Percentiles rank a stretch among this genome's conserved stretches.
Conservation (phyloP, 202 grass and related monocot species). For the Zoysia matrella region DNA sequence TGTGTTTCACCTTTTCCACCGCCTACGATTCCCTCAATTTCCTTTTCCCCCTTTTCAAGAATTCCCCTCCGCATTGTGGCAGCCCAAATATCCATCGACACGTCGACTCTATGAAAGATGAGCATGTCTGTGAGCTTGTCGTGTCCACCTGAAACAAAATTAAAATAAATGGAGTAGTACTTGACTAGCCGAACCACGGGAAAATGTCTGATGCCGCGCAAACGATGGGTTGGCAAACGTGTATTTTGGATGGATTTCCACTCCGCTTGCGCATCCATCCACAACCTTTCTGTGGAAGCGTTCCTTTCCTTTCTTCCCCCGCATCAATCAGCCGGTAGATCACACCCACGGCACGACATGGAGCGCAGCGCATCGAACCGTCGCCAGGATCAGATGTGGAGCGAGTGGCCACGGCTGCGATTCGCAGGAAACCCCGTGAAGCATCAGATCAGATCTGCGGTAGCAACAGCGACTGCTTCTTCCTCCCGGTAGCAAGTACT, state of each 20-base stretch:
- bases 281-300: conserved; percentile 10
- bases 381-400: neutral
- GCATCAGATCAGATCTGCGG: too few relatives aligned
- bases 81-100: neutral
- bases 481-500: too few relatives aligned
- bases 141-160: neutral
- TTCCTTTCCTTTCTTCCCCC: neutral
- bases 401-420: neutral
- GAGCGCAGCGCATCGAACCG: neutral
- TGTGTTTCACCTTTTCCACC: neutral
- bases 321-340: conserved; percentile 9
- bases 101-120: neutral
- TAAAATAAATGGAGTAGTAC: too few relatives aligned
- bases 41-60: neutral
- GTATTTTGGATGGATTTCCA: conserved; percentile 19
- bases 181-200: too few relatives aligned
- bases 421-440: neutral
- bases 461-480: too few relatives aligned
- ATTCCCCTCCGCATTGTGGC: too few relatives aligned
- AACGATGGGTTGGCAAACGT: conserved; percentile 26
- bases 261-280: neutral
- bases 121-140: neutral
- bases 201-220: neutral
- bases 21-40: neutral
- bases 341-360: neutral